A percentile compares a stretch with the other conserved stretches of the same genome.
Evolutionary conservation across 495 filamentous ascomycete species (phyloP).

Genomic region (Penicillium verhagenii): DNA sequence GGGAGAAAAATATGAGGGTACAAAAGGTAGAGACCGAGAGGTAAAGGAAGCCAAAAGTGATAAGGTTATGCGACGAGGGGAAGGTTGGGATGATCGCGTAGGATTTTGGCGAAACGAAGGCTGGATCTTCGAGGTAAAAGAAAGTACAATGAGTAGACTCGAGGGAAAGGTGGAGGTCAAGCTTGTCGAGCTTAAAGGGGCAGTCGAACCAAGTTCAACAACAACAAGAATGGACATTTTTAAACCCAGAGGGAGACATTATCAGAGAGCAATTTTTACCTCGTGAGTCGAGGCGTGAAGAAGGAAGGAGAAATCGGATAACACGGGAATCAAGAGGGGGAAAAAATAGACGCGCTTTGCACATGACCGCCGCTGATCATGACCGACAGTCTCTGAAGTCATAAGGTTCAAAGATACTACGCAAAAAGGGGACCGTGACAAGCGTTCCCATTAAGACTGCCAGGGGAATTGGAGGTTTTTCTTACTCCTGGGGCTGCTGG

Average conservation of each 20-base stretch:
- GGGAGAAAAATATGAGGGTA: slow-evolving; percentile 9
- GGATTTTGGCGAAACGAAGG: background rate
- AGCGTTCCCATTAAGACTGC: slow-evolving; percentile 19
- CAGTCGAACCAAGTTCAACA: too few relatives aligned
- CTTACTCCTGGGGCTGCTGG: slow-evolving; percentile 71
- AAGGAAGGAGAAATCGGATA: slow-evolving; percentile 38
- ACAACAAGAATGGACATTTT: background rate
- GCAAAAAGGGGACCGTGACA: slow-evolving; percentile 19
- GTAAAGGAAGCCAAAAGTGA: background rate
- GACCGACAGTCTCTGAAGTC: slow-evolving; percentile 39
- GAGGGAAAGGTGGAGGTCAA: background rate
- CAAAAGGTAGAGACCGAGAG: slow-evolving; percentile 17
- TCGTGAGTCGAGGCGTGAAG: slow-evolving; percentile 18
- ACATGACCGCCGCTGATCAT: slow-evolving; percentile 37
- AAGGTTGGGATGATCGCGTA: background rate
- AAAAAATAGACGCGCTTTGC: slow-evolving; percentile 39
- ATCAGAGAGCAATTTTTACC: slow-evolving; percentile 30
- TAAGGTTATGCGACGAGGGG: slow-evolving; percentile 3
- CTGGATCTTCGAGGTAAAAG: background rate
- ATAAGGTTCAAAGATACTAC: slow-evolving; percentile 34
- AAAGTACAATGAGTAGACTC: background rate
- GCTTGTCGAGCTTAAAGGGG: background rate
- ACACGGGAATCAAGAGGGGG: slow-evolving; percentile 40
- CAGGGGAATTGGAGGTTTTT: background rate
- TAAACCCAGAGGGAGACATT: slow-evolving; percentile 22